Percentiles rank a stretch among this genome's conserved stretches.
Evolutionary conservation across 1,139 yeast species (phyloP).

Genomic region (Candida sanyaensis): DNA sequence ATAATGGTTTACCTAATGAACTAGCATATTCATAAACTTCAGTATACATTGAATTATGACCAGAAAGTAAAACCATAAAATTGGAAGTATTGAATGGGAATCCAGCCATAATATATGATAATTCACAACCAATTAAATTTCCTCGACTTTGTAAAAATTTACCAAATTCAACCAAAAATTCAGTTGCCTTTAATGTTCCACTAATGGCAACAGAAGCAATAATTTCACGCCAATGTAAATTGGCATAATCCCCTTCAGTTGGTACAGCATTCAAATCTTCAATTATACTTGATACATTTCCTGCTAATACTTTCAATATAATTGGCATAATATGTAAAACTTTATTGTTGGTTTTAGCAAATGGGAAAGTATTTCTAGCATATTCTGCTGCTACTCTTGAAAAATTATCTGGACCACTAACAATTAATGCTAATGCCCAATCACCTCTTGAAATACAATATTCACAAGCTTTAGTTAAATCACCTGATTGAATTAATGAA

Average conservation of each 20-base stretch:
- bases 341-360: slow-evolving; percentile 43
- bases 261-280: slow-evolving; percentile 45
- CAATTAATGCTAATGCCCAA: slow-evolving; percentile 76
- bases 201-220: slow-evolving; percentile 47
- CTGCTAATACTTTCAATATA: slow-evolving; percentile 64
- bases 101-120: slow-evolving; percentile 53
- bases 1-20: slow-evolving; percentile 29
- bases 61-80: slow-evolving; percentile 23
- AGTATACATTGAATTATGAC: slow-evolving; percentile 43
- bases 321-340: slow-evolving; percentile 59
- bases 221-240: slow-evolving; percentile 53
- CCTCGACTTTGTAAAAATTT: slow-evolving; percentile 38
- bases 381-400: slow-evolving; percentile 53
- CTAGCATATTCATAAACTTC: slow-evolving; percentile 73
- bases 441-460: slow-evolving; percentile 64
- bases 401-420: slow-evolving; percentile 66
- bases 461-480: slow-evolving; percentile 65
- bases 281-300: slow-evolving; percentile 58
- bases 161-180: slow-evolving; percentile 59
- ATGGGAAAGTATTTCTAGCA: slow-evolving; percentile 38
- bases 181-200: slow-evolving; percentile 34
- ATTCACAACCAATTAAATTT: slow-evolving; percentile 38
- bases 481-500: slow-evolving; percentile 57
- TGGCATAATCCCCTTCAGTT: slow-evolving; percentile 50
- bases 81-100: slow-evolving; percentile 32